A percentile compares a stretch with the other conserved stretches of the same genome.
Evolutionary conservation across 352 stramenopile genomes (phyloP).

Genomic region (Phytophthora cryptogea): DNA sequence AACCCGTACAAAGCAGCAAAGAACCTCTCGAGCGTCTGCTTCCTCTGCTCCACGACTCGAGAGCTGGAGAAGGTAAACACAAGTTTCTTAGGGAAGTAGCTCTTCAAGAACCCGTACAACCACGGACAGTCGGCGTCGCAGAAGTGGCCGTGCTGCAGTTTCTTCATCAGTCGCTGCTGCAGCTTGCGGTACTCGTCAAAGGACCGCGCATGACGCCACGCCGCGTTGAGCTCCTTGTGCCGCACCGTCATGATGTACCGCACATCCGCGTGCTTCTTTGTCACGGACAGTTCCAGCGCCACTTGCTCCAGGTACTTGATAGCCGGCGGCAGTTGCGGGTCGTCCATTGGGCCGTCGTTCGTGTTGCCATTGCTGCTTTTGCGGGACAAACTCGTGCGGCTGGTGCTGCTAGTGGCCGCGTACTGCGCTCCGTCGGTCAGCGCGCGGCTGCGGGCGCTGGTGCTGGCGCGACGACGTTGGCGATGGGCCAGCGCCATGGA

Average conservation of each 20-base stretch:
- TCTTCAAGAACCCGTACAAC: conserved; percentile 76
- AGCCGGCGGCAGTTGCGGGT: conserved; percentile 38
- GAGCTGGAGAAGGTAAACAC: conserved; percentile 57
- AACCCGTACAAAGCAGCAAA: conserved; percentile 63
- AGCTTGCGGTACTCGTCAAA: conserved; percentile 81
- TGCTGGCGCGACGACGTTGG: conserved; percentile 27
- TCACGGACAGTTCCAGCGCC: conserved; percentile 45
- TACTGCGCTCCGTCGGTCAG: conserved; percentile 22
- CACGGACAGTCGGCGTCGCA: conserved; percentile 73
- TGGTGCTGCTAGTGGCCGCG: not conserved
- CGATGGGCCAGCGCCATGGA: conserved; percentile 33
- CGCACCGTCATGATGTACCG: conserved; percentile 65
- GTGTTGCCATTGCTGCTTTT: conserved; percentile 21
- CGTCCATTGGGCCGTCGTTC: conserved; percentile 30
- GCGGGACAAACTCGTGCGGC: conserved; percentile 24
- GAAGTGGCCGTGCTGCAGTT: conserved; percentile 73
- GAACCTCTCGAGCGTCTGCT: conserved; percentile 60
- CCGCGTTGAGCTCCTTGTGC: conserved; percentile 34
- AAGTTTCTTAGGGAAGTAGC: conserved; percentile 76
- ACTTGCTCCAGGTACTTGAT: conserved; percentile 63
- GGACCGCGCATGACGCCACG: conserved; percentile 53
- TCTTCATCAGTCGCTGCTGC: conserved; percentile 67
- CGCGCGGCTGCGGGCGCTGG: conserved; percentile 29
- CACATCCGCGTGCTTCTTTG: conserved; percentile 58
- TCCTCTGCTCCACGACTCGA: conserved; percentile 47